Base-by-base conservation (phyloP, 1,284 basidiomycete genomes). In the Nidula niveotomentosa region DNA sequence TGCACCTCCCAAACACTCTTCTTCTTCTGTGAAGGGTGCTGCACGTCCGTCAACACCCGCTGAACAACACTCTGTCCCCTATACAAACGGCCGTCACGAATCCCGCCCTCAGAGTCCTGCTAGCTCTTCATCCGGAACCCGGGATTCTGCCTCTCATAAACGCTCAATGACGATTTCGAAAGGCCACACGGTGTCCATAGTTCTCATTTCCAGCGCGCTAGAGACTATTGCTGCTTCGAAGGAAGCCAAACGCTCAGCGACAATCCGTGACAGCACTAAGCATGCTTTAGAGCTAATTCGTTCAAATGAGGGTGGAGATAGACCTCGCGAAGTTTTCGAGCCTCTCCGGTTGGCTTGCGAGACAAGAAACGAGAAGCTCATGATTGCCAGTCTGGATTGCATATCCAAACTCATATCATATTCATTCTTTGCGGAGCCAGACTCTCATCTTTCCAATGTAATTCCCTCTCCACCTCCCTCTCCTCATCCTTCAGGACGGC, bases 361-460 rank as follows among this genome's bases (percentile, higher is more conserved):
- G 75, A 96, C 94, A 1, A 84, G 88, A 52, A 91, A 82, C 60
- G 93, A 97, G 68, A 94, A 94, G 62, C 81, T 97, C 36, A 91
- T 95, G 86, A 91, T 96, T 65, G 93, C 94, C 18, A 95, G 94
- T 60, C 78, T 98, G 68, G 96, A 98, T 72, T 94, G 96, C 64
- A 93, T 97, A 56, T 92, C 94, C 49, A 98, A 98, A 73, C 85
- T 98, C 62, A 92, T 98, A 59, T 94, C 94, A 7, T 94, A 98
- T 70, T 94, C 93, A 37, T 98, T 98, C 81, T 98, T 98, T 66
- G 82, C 82, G 47, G 92, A 93, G 61, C 70, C 81, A 30, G 75
- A 80, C 35, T 72, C 76, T 44, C 71, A 78, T n/a, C 59, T 71
- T 15, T 67, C 70, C 50, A 68, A 73, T 52, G 62, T 70, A 13